A percentile compares a stretch with the other conserved stretches of the same genome.
Evolutionary conservation across 2,329 filamentous ascomycete genomes (phyloP).

Genomic region (Bimuria novae-zelandiae): DNA sequence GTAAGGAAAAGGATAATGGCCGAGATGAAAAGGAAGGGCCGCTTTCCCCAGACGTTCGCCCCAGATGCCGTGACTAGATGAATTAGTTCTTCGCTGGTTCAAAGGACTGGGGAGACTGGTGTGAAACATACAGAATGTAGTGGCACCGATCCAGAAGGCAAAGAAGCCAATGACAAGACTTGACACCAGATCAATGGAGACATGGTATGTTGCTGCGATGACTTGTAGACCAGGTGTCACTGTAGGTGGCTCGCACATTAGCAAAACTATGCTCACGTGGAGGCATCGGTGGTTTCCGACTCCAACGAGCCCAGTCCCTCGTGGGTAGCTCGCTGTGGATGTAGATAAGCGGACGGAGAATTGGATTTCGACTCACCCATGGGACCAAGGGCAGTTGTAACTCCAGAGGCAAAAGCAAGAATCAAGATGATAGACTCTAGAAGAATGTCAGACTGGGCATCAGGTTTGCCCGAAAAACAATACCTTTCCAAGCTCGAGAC

Average conservation of each 20-base stretch:
- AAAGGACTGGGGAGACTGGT: too few relatives aligned
- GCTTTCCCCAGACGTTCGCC: slow-evolving; percentile 46
- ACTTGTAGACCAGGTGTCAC: slow-evolving; percentile 45
- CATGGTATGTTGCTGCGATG: slow-evolving; percentile 42
- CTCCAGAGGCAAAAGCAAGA: slow-evolving; percentile 41
- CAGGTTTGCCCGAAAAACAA: too few relatives aligned
- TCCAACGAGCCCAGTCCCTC: too few relatives aligned
- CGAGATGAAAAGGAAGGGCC: slow-evolving; percentile 46
- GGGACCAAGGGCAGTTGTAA: slow-evolving; percentile 44
- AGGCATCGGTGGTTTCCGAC: too few relatives aligned
- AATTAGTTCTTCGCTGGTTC: too few relatives aligned
- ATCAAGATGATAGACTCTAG: slow-evolving; percentile 36
- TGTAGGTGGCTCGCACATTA: not conserved
- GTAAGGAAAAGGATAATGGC: slow-evolving; percentile 42
- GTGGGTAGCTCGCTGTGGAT: too few relatives aligned
- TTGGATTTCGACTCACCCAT: slow-evolving; percentile 29
- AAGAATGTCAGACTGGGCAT: not conserved
- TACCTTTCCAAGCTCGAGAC: slow-evolving; percentile 32
- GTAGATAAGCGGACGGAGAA: not conserved
- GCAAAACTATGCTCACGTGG: too few relatives aligned
- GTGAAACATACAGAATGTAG: slow-evolving; percentile 40
- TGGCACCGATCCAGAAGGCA: slow-evolving; percentile 46
- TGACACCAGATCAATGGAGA: slow-evolving; percentile 45
- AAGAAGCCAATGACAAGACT: slow-evolving; percentile 47
- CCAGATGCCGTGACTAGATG: slow-evolving; percentile 43